Conservation (phyloP, 345 rosid genomes). For the Linum usitatissimum region DNA sequence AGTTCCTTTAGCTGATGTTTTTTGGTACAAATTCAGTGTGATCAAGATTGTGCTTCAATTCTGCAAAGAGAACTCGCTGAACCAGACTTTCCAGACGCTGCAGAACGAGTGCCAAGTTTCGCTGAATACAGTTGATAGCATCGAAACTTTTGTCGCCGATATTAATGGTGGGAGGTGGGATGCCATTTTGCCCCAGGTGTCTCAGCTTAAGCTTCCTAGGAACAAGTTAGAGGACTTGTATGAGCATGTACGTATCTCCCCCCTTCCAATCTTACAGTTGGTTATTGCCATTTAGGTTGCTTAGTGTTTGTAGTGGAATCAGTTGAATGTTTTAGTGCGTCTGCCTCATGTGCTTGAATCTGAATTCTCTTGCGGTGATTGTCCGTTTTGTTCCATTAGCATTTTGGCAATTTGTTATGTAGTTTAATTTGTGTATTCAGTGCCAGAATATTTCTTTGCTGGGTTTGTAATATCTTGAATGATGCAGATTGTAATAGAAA, state of each 20-base stretch:
- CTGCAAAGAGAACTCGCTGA: conserved; percentile 92
- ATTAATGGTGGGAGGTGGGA: conserved; percentile 92
- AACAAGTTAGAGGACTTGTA: conserved; percentile 82
- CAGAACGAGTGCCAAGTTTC: conserved; percentile 97
- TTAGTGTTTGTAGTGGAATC: neutral
- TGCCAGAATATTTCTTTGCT: conserved; percentile 3
- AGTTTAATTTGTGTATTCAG: neutral
- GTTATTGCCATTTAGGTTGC: neutral
- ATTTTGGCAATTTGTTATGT: neutral
- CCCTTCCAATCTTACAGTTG: neutral
- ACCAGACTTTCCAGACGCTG: conserved; percentile 85
- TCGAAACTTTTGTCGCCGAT: conserved; percentile 86
- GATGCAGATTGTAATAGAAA: conserved; percentile 81
- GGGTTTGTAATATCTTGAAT: neutral
- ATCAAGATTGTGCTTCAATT: conserved; percentile 94
- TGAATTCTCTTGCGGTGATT: neutral
- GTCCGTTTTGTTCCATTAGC: neutral
- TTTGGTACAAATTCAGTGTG: conserved; percentile 37
- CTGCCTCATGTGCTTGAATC: neutral
- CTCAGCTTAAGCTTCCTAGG: conserved; percentile 92
- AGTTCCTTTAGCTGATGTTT: neutral
- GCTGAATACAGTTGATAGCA: conserved; percentile 82
- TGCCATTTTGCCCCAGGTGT: conserved; percentile 79
- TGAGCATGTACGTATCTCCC: conserved; percentile 46
- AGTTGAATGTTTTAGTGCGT: neutral